Conservation (phyloP, 2,329 filamentous ascomycete genomes). For the Aureobasidium sp. region DNA sequence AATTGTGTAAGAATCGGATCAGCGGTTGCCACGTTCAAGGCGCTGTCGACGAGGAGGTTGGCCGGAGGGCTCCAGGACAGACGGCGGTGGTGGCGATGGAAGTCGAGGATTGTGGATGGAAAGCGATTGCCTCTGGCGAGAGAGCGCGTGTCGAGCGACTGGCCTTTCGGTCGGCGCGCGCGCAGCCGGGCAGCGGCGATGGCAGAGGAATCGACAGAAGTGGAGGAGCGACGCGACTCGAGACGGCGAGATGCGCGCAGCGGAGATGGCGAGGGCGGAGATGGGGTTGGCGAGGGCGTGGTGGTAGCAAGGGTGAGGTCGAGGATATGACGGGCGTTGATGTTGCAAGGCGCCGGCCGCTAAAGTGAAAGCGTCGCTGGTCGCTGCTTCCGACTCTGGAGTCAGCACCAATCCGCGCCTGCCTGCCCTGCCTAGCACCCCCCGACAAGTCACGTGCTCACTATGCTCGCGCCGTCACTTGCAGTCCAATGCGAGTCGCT, state of each 20-base stretch:
- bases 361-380: background rate
- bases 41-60: conserved; percentile 1
- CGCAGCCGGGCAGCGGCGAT: conserved; percentile 9
- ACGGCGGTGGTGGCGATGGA: background rate
- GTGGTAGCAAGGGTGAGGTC: background rate
- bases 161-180: conserved; percentile 10
- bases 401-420: background rate
- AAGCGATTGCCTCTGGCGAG: background rate
- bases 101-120: background rate
- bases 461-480: background rate
- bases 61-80: background rate
- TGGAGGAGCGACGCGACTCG: background rate
- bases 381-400: background rate
- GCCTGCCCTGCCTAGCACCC: no score
- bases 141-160: conserved; percentile 11
- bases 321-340: conserved; percentile 11
- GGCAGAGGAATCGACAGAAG: background rate
- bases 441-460: background rate
- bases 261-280: background rate
- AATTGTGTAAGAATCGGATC: background rate
- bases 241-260: background rate
- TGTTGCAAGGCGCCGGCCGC: background rate
- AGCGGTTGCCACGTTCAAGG: background rate
- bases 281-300: background rate
- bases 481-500: background rate